These are phyloP conservation scores for Candida awuae DNA, from an alignment of 805 yeast genomes.

Conservation along the genomic window DNA sequence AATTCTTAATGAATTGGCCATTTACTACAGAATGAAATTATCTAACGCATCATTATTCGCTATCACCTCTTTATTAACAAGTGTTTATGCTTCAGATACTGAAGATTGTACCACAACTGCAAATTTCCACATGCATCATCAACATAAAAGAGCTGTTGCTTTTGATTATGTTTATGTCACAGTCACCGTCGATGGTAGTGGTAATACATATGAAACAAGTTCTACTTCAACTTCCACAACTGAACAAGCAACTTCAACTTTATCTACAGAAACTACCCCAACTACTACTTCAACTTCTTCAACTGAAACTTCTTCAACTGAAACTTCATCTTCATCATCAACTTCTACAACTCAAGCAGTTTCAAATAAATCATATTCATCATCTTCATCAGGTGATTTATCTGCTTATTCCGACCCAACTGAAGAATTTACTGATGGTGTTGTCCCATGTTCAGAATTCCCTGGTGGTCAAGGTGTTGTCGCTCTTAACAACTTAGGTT, in stretches of 20 bases:
- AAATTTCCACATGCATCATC: slow-evolving; percentile 49
- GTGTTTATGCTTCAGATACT: slow-evolving; percentile 26
- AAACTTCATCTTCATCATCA: slow-evolving; percentile 18
- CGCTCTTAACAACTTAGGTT: slow-evolving; percentile 59
- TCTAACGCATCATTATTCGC: slow-evolving; percentile 20
- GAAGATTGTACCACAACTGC: slow-evolving; percentile 32
- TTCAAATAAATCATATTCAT: slow-evolving; percentile 29
- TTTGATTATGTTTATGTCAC: slow-evolving; percentile 42
- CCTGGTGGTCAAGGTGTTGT: slow-evolving; percentile 83
- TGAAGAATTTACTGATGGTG: slow-evolving; percentile 64
- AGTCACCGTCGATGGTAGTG: slow-evolving; percentile 43
- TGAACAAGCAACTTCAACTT: slow-evolving; percentile 20
- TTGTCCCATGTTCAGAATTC: slow-evolving; percentile 55
- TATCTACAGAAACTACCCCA: slow-evolving; percentile 14
- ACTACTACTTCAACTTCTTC: slow-evolving; percentile 27
- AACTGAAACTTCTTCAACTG: slow-evolving; percentile 21
- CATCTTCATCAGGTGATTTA: slow-evolving; percentile 49
- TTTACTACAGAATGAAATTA: slow-evolving; percentile 17
- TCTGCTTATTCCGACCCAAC: slow-evolving; percentile 48
- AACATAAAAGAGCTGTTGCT: slow-evolving; percentile 51
- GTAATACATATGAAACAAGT: slow-evolving; percentile 34
- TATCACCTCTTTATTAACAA: slow-evolving; percentile 21
- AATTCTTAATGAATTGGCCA: too few species aligned
- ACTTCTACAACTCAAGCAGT: slow-evolving; percentile 24
- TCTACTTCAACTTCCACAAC: slow-evolving; percentile 9